Evolutionary conservation across 345 rosid genomes (phyloP), one percentile per base, ranked within the genome.

Genomic region (Euphorbia pulcherrima): DNA sequence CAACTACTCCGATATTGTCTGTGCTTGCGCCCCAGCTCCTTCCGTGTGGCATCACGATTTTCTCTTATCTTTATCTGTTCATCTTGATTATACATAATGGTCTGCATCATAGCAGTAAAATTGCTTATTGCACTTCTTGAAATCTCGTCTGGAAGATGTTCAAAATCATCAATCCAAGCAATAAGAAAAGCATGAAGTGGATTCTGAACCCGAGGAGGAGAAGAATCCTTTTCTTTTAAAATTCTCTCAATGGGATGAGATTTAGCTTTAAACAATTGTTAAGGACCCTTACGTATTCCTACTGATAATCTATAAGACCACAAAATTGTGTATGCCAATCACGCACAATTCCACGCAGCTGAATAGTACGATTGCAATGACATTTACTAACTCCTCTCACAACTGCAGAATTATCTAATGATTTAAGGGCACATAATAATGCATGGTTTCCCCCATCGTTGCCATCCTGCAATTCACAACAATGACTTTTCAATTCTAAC

Each of bases 201-300:
- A 33, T 56, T 82, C 18, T 82, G 84, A 24, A 80, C 63, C 75
- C 99, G 78, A n/a, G 87, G 87, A 5, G 99, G 99, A 1, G 97
- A 94, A 61, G 97, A 91, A 57, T 85, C 96, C 77, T 87, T 88
- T 85, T 94, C 97, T 68, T 77, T 88, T 72, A 85, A 77, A 40
- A 72, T 94, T 86, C 99, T 94, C 75, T 91, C 99, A 20, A 94
- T 88, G 97, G 97, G 75, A 91, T 68, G 65, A 94, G 90, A 62
- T 89, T 94, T 67, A 83, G 79, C 72, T 78, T 89, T 68, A 91
- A 67, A 97, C 99, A 91, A 46, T 6, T 67, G 69, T 76, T 80
- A 1, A 94, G 90, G 33, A 90, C 72, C 75, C 71, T 88, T 37
- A 89, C 69, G 78, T 94, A 94, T 8, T 29, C 77, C 70, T 74